These are phyloP conservation scores for Phytophthora syringae DNA, from an alignment of 352 stramenopile species.

Conservation along the genomic window DNA sequence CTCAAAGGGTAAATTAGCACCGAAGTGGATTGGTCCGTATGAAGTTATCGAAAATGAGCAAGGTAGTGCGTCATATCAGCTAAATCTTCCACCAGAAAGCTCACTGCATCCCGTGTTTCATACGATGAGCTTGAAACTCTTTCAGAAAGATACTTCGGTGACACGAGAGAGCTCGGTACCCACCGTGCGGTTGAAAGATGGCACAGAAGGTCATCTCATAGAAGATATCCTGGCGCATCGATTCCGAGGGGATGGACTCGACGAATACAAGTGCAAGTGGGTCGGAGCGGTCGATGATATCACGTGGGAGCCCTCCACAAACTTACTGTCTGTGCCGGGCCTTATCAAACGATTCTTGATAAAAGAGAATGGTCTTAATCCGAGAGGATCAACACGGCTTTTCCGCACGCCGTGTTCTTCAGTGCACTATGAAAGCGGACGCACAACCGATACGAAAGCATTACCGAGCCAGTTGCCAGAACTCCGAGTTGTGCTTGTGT, in stretches of 20 bases:
- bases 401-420: too few species aligned
- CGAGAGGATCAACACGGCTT: too few species aligned
- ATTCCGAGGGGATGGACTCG: neutral
- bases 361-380: too few species aligned
- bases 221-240: neutral
- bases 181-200: constrained; percentile 3
- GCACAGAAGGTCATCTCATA: constrained; percentile 2
- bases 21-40: constrained; percentile 2
- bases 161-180: neutral
- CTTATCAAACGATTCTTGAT: too few species aligned
- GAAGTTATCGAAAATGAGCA: constrained; percentile 1
- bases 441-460: too few species aligned
- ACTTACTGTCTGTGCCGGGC: constrained; percentile 3
- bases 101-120: neutral
- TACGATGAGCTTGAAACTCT: neutral
- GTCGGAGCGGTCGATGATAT: constrained; percentile 7
- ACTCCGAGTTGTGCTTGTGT: too few species aligned
- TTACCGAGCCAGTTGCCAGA: too few species aligned
- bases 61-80: neutral
- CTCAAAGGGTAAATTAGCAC: neutral
- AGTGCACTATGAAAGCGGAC: too few species aligned
- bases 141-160: neutral
- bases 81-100: neutral
- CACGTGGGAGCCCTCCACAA: constrained; percentile 6
- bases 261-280: constrained; percentile 15